phyloP scores from a whole-genome alignment of 805 yeast species.

The Ogataea methylovora region DNA sequence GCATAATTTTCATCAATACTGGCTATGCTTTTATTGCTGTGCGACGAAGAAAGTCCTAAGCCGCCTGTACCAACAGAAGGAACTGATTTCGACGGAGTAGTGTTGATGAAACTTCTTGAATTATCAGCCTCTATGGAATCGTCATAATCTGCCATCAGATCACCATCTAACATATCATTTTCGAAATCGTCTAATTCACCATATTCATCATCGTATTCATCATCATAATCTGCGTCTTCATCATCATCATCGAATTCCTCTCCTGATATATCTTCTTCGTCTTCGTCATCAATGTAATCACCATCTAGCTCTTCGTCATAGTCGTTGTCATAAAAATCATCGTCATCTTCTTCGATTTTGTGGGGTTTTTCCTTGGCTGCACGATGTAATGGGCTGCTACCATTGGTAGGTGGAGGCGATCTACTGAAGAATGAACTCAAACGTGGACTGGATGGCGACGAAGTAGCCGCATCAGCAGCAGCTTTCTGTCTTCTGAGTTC shows the following conservation, averaged over 20 bases:
- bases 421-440: slow-evolving; percentile 12
- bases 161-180: slow-evolving; percentile 10
- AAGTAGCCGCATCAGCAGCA: neutral
- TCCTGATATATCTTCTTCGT: slow-evolving; percentile 6
- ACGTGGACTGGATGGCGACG: slow-evolving; percentile 10
- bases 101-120: slow-evolving; percentile 2
- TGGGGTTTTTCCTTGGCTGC: slow-evolving; percentile 4
- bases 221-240: slow-evolving; percentile 22
- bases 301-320: slow-evolving; percentile 9
- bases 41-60: slow-evolving; percentile 8
- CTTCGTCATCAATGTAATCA: slow-evolving; percentile 17
- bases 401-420: slow-evolving; percentile 8
- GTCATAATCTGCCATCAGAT: neutral
- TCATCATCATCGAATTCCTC: slow-evolving; percentile 17
- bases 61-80: slow-evolving; percentile 1
- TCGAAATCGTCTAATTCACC: slow-evolving; percentile 13
- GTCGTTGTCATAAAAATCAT: slow-evolving; percentile 17
- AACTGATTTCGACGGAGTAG: neutral
- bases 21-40: slow-evolving; percentile 9
- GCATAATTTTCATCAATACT: slow-evolving; percentile 11
- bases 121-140: slow-evolving; percentile 6
- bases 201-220: slow-evolving; percentile 13
- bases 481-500: slow-evolving; percentile 15
- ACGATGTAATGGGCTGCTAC: neutral
- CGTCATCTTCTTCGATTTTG: slow-evolving; percentile 18